Percentiles rank a stretch among this genome's conserved stretches.
phyloP scores from a whole-genome alignment of 2,329 filamentous ascomycete species.

The Coleophoma eucalyptorum region DNA sequence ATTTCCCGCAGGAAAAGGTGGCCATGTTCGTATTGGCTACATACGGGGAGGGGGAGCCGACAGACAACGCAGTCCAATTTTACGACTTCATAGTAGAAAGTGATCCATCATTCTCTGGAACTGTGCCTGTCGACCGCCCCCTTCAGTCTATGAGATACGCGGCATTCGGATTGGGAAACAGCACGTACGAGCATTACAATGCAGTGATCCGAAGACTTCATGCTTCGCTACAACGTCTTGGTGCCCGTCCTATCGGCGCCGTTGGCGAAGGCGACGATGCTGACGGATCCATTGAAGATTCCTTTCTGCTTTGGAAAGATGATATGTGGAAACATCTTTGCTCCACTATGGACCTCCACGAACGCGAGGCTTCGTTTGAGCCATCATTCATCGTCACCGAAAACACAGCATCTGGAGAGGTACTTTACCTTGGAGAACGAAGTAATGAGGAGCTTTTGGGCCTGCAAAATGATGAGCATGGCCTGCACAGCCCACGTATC shows the following conservation, averaged over 20 bases:
- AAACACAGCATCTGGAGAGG: not conserved
- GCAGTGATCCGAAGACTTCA: constrained; percentile 26
- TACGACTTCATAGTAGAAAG: constrained; percentile 24
- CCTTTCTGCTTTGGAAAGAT: constrained; percentile 32
- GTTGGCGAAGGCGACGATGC: constrained; percentile 29
- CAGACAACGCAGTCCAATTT: constrained; percentile 30
- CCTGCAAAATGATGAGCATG: not conserved
- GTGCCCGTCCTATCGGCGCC: constrained; percentile 23
- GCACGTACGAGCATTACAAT: constrained; percentile 34
- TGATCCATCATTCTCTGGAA: not conserved
- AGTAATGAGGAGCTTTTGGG: constrained; percentile 2
- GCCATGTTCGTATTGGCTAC: constrained; percentile 33
- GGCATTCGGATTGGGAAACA: constrained; percentile 34
- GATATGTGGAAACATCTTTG: constrained; percentile 17
- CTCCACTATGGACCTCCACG: constrained; percentile 14
- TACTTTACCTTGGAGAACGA: constrained; percentile 20
- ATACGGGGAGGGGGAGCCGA: constrained; percentile 36
- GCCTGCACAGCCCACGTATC: constrained; percentile 8
- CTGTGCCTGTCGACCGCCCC: too few relatives aligned
- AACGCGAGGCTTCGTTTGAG: not conserved
- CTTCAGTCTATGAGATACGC: constrained; percentile 24
- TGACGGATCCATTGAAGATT: constrained; percentile 22
- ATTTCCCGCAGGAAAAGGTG: constrained; percentile 15
- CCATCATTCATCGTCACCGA: not conserved
- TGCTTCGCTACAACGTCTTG: constrained; percentile 17